Conservation (phyloP, 2,329 filamentous ascomycete genomes). For the Phialophora verrucosa region DNA sequence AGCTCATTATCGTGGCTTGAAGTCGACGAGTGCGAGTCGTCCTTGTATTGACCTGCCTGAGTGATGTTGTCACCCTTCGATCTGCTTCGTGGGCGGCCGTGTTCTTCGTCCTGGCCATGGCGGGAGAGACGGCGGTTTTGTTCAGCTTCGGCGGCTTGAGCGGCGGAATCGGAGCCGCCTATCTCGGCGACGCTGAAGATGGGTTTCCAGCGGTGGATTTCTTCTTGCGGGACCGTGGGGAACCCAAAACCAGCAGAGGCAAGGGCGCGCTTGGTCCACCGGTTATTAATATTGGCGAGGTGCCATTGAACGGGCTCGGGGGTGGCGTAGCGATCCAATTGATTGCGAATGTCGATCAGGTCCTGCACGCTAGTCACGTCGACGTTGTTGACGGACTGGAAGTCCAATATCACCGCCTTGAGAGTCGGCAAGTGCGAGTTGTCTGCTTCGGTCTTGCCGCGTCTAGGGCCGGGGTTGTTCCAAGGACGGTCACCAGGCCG, state of each 20-base stretch:
- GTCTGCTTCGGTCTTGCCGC: conserved; percentile 58
- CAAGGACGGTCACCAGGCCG: conserved; percentile 81
- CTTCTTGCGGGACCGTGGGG: conserved; percentile 62
- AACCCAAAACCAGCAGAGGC: conserved; percentile 87
- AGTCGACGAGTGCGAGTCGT: conserved; percentile 41
- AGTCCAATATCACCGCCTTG: conserved; percentile 91
- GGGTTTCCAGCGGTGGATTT: conserved; percentile 80
- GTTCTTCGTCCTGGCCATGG: conserved; percentile 41
- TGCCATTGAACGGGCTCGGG: conserved; percentile 93
- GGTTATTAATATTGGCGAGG: conserved; percentile 89
- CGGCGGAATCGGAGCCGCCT: conserved; percentile 72
- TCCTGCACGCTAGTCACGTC: conserved; percentile 92
- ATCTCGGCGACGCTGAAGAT: conserved; percentile 93
- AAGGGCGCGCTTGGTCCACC: conserved; percentile 92
- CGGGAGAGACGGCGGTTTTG: conserved; percentile 54
- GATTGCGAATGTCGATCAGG: conserved; percentile 91
- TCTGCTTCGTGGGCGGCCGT: conserved; percentile 31
- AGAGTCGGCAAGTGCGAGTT: conserved; percentile 67
- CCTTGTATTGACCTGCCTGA: conserved; percentile 7
- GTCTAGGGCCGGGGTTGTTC: conserved; percentile 86
- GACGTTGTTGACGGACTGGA: conserved; percentile 90
- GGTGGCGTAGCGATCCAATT: conserved; percentile 81
- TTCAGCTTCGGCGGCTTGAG: conserved; percentile 68
- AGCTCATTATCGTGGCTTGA: conserved; percentile 47
- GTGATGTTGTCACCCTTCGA: conserved; percentile 18